These are phyloP conservation scores for Rutidosis leptorrhynchoides DNA, from an alignment of 129 eudicot species.

Conservation along the genomic window DNA sequence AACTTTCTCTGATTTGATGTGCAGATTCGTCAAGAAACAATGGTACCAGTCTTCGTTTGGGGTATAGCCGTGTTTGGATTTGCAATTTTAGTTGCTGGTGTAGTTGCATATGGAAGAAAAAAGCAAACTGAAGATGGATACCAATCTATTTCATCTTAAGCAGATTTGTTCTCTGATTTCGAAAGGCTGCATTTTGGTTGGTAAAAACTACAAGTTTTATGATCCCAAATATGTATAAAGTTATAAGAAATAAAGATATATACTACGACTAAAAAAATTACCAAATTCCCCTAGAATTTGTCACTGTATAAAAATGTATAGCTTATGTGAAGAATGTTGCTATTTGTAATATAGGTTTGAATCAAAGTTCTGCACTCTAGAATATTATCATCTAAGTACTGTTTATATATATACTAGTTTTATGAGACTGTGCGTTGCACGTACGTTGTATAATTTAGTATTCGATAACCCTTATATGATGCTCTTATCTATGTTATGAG, in stretches of 20 bases:
- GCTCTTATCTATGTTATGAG: too few relatives aligned
- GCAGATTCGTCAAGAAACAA: slow-evolving; percentile 28
- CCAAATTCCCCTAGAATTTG: too few relatives aligned
- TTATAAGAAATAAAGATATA: not conserved
- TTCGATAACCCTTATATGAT: too few relatives aligned
- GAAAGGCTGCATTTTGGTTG: not conserved
- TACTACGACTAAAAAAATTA: not conserved
- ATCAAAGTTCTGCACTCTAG: too few relatives aligned
- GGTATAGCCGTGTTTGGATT: slow-evolving; percentile 34
- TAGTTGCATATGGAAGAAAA: slow-evolving; percentile 26
- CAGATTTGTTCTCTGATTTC: not conserved
- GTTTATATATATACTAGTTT: too few relatives aligned
- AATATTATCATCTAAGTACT: too few relatives aligned
- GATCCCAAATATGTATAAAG: not conserved
- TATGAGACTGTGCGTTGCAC: too few relatives aligned
- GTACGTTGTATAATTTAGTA: too few relatives aligned
- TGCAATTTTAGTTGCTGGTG: slow-evolving; percentile 31
- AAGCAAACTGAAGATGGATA: slow-evolving; percentile 33
- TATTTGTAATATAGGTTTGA: too few relatives aligned
- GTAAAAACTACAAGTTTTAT: slow-evolving; percentile 10
- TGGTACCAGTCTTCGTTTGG: slow-evolving; percentile 25
- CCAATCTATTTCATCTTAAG: slow-evolving; percentile 26
- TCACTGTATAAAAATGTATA: too few relatives aligned
- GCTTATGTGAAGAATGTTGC: too few relatives aligned
- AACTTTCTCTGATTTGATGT: slow-evolving; percentile 13